Conservation (phyloP, 257 asterid genomes). For the Hygrophila difformis region DNA sequence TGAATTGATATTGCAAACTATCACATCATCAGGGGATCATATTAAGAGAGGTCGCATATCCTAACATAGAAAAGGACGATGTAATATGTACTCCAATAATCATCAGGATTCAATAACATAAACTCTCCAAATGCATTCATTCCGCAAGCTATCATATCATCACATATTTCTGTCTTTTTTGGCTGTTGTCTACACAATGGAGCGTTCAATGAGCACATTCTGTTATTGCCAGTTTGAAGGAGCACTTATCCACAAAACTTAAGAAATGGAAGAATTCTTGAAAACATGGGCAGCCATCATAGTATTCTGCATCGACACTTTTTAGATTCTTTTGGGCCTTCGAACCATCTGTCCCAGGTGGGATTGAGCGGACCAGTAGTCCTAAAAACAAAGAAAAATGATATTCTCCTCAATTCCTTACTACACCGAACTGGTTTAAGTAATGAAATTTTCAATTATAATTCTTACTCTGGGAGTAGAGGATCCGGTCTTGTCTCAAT, state of each 20-base stretch:
- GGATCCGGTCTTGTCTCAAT: slow-evolving; percentile 80
- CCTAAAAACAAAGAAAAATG: slow-evolving; percentile 20
- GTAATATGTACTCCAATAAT: too few relatives aligned
- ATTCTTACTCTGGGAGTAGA: slow-evolving; percentile 63
- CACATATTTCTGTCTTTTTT: background rate
- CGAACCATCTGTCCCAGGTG: slow-evolving; percentile 86
- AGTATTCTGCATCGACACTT: slow-evolving; percentile 75
- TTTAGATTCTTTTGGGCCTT: slow-evolving; percentile 60
- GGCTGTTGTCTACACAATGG: background rate
- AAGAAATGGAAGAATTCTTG: background rate
- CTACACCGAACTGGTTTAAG: background rate
- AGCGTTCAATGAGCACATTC: too few relatives aligned
- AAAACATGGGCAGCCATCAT: slow-evolving; percentile 22
- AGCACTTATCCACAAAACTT: background rate
- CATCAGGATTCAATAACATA: too few relatives aligned
- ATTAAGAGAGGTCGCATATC: too few relatives aligned
- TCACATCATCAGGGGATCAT: too few relatives aligned
- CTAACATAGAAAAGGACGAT: too few relatives aligned
- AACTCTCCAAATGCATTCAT: too few relatives aligned
- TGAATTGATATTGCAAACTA: too few relatives aligned
- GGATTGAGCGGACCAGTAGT: slow-evolving; percentile 69
- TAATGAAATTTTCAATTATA: slow-evolving; percentile 1
- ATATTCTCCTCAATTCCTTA: too few relatives aligned
- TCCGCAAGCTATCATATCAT: too few relatives aligned
- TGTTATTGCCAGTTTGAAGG: background rate